These are phyloP conservation scores for Knoxia roxburghii DNA, from an alignment of 257 asterid species.

Conservation along the genomic window DNA sequence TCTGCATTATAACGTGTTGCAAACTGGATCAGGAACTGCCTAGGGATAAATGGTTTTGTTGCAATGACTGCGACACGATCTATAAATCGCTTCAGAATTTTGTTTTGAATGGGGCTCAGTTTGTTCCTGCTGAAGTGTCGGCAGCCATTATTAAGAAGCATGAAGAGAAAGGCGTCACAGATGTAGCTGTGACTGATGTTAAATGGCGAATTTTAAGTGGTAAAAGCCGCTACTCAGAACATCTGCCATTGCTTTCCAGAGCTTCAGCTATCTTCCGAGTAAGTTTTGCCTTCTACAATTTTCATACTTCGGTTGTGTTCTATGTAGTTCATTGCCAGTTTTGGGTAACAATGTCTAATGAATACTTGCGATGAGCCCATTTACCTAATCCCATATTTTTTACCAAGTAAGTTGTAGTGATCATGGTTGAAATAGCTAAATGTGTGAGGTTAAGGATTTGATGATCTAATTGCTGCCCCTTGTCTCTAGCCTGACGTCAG, in stretches of 20 bases:
- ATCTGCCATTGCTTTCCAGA: conserved; percentile 71
- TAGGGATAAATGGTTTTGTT: conserved; percentile 93
- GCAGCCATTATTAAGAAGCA: conserved; percentile 49
- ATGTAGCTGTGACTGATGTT: conserved; percentile 38
- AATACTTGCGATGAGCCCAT: neutral
- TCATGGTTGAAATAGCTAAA: neutral
- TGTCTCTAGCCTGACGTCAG: neutral
- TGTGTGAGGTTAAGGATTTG: neutral
- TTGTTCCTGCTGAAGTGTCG: conserved; percentile 53
- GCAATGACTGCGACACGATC: conserved; percentile 68
- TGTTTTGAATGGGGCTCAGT: conserved; percentile 53
- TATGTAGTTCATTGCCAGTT: neutral
- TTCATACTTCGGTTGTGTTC: neutral
- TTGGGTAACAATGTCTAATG: neutral
- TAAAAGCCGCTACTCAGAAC: conserved; percentile 73
- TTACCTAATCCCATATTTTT: too few relatives aligned
- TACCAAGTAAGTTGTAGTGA: neutral
- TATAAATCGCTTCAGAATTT: conserved; percentile 53
- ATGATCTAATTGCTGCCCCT: neutral
- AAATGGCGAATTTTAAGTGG: conserved; percentile 85
- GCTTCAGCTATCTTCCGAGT: conserved; percentile 96
- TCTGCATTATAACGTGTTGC: conserved; percentile 18
- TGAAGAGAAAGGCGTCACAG: conserved; percentile 39
- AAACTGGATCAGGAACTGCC: conserved; percentile 77
- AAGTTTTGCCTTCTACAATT: conserved; percentile 24